Percentiles rank a stretch among this genome's conserved stretches.
These are phyloP conservation scores for Boletus barrowsii DNA, from an alignment of 768 basidiomycete genomes.

Conservation along the genomic window DNA sequence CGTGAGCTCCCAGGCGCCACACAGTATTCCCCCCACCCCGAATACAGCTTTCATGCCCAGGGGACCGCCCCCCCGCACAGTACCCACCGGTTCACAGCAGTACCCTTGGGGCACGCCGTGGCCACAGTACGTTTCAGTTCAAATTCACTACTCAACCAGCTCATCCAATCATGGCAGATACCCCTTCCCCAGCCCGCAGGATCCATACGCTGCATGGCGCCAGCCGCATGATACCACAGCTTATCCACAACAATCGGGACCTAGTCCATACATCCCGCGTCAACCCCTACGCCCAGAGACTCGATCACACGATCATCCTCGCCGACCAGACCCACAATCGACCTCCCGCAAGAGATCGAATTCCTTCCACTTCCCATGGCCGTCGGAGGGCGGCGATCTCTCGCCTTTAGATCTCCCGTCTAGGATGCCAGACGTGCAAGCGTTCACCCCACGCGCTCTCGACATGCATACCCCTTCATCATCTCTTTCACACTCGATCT, in stretches of 20 bases:
- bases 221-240: not conserved
- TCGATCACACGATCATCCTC: slow-evolving; percentile 7
- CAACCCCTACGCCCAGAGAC: slow-evolving; percentile 14
- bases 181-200: slow-evolving; percentile 16
- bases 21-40: slow-evolving; percentile 25
- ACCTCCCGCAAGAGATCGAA: slow-evolving; percentile 3
- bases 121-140: slow-evolving; percentile 11
- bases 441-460: slow-evolving; percentile 13
- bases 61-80: slow-evolving; percentile 11
- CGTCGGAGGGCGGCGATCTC: slow-evolving; percentile 15
- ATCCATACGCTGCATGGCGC: slow-evolving; percentile 7
- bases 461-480: slow-evolving; percentile 28
- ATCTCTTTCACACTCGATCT: slow-evolving; percentile 16
- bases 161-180: slow-evolving; percentile 2
- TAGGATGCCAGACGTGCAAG: slow-evolving; percentile 17
- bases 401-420: slow-evolving; percentile 19
- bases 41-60: slow-evolving; percentile 15
- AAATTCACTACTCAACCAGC: not conserved
- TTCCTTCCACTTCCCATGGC: slow-evolving; percentile 10
- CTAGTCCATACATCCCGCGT: slow-evolving; percentile 31
- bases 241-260: slow-evolving; percentile 19
- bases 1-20: not conserved
- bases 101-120: slow-evolving; percentile 16
- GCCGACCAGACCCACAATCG: not conserved
- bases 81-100: slow-evolving; percentile 4